Percentiles rank a stretch among this genome's conserved stretches.
phyloP scores from a whole-genome alignment of 805 yeast genomes.

The Phaffomyces antillensis region DNA sequence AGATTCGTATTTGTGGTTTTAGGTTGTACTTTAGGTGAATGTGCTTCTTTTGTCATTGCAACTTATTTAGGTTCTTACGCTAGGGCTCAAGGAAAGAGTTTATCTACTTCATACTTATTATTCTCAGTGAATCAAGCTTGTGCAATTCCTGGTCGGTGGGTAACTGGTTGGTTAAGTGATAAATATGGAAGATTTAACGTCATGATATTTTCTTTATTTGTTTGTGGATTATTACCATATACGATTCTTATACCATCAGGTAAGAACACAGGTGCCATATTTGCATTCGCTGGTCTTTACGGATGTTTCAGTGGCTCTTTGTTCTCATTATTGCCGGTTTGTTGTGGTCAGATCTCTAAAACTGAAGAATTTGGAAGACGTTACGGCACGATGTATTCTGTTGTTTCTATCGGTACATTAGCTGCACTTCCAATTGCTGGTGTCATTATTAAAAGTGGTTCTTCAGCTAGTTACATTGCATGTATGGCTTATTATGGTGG shows the following conservation, averaged over 20 bases:
- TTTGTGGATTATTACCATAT: background rate
- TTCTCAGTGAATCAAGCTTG: constrained; percentile 36
- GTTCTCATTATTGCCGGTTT: constrained; percentile 48
- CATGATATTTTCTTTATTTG: background rate
- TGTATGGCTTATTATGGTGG: constrained; percentile 28
- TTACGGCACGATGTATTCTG: constrained; percentile 50
- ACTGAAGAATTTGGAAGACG: constrained; percentile 46
- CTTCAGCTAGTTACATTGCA: constrained; percentile 27
- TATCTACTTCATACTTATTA: constrained; percentile 34
- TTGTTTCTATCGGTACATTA: constrained; percentile 49
- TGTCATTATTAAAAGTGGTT: constrained; percentile 36
- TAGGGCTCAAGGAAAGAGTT: constrained; percentile 34
- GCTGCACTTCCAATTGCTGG: constrained; percentile 45
- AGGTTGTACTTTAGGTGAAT: constrained; percentile 41
- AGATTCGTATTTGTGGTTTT: constrained; percentile 36
- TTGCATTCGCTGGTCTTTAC: constrained; percentile 39
- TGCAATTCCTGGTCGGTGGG: constrained; percentile 38
- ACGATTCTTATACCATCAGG: background rate
- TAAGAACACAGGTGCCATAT: constrained; percentile 12
- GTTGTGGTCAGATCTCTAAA: constrained; percentile 51
- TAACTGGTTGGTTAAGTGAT: constrained; percentile 37
- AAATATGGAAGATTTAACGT: constrained; percentile 43
- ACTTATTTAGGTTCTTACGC: constrained; percentile 49
- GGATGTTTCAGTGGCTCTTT: constrained; percentile 51
- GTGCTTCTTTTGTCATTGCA: constrained; percentile 35